A percentile compares a stretch with the other conserved stretches of the same genome.
These are phyloP conservation scores for Sclerotinia minor DNA, from an alignment of 2,329 filamentous ascomycete genomes.

Conservation along the genomic window DNA sequence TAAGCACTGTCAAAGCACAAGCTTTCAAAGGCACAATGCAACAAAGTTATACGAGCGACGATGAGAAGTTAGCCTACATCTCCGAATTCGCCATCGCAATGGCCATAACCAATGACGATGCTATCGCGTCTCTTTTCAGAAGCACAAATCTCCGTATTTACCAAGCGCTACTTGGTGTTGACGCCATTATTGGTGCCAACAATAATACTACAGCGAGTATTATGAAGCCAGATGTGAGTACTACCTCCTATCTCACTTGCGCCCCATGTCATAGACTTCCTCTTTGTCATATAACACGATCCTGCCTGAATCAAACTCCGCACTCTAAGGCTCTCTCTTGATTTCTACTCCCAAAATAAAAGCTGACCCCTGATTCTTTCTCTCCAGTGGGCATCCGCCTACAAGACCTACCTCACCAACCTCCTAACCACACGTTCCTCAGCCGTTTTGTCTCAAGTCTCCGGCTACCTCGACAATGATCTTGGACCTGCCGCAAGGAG, in stretches of 20 bases:
- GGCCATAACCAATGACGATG: constrained; percentile 5
- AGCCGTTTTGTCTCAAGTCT: constrained; percentile 1
- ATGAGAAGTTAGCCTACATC: constrained; percentile 16
- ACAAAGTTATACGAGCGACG: not conserved
- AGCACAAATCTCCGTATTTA: constrained; percentile 10
- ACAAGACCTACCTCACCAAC: constrained; percentile 1
- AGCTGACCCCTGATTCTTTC: not conserved
- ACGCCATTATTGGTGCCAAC: not conserved
- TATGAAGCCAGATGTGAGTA: constrained; percentile 14
- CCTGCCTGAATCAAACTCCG: not conserved
- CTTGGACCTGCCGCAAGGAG: constrained; percentile 1
- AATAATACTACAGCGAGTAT: not conserved
- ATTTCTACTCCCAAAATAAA: not conserved
- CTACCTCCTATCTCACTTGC: not conserved
- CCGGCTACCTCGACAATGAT: constrained; percentile 9
- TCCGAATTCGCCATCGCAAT: constrained; percentile 12
- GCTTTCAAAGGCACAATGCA: not conserved
- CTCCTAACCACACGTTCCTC: not conserved
- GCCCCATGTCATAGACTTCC: not conserved
- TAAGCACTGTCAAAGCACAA: constrained; percentile 18
- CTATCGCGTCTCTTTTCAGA: not conserved
- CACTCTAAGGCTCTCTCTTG: not conserved
- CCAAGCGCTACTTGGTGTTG: constrained; percentile 17
- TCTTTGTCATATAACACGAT: not conserved
- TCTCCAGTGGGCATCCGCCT: constrained; percentile 10